Conservation (phyloP, 2,329 filamentous ascomycete genomes). For the Chaetoscypha palmicola region DNA sequence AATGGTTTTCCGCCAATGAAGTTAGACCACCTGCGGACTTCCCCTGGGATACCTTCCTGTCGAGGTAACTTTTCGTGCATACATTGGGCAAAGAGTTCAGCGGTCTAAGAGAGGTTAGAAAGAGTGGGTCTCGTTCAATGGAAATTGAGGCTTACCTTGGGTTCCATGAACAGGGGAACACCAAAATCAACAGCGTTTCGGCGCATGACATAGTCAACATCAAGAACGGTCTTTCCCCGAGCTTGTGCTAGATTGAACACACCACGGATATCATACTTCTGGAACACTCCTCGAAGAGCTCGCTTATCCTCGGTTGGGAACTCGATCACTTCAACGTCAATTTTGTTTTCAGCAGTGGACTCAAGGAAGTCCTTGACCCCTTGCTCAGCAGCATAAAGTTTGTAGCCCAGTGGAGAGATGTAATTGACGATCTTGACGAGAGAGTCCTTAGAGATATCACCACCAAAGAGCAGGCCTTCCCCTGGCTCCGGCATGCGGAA, state of each 20-base stretch:
- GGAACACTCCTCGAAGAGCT: constrained; percentile 86
- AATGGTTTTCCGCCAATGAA: constrained; percentile 84
- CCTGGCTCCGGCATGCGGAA: constrained; percentile 94
- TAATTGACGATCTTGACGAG: constrained; percentile 79
- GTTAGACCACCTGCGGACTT: constrained; percentile 91
- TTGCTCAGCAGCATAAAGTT: constrained; percentile 78
- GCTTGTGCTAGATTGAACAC: constrained; percentile 89
- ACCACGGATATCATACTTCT: constrained; percentile 93
- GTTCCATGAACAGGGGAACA: constrained; percentile 96
- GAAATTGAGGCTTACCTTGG: constrained; percentile 59
- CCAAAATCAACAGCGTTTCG: constrained; percentile 98
- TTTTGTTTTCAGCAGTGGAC: constrained; percentile 55
- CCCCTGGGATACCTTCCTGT: constrained; percentile 76
- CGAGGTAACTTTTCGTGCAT: constrained; percentile 95
- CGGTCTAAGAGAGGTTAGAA: constrained; percentile 67
- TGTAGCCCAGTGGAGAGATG: constrained; percentile 84
- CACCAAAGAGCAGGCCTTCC: constrained; percentile 91
- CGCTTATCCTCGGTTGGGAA: constrained; percentile 97
- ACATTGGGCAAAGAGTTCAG: constrained; percentile 90
- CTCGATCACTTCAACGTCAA: constrained; percentile 82
- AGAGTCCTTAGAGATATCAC: constrained; percentile 63
- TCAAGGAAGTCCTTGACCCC: constrained; percentile 82
- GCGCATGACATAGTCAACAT: constrained; percentile 98
- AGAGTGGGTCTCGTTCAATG: not conserved
- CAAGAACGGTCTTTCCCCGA: constrained; percentile 74